Evolutionary conservation across 2,329 filamentous ascomycete genomes (phyloP).

Genomic region (Drechslera avenae): DNA sequence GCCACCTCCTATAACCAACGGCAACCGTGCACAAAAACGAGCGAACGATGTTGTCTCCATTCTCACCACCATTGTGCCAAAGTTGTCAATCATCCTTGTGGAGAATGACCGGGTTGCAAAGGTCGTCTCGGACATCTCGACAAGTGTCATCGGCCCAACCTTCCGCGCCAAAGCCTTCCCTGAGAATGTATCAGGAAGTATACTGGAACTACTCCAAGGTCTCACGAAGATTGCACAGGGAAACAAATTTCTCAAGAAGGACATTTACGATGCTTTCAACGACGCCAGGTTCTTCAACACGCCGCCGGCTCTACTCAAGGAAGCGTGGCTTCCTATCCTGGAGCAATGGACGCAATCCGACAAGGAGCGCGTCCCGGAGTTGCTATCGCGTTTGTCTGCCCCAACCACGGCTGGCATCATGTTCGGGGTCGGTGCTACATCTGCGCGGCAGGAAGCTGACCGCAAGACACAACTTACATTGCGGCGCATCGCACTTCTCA

Average conservation of each 20-base stretch:
- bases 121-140: constrained; percentile 79
- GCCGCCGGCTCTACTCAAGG: constrained; percentile 66
- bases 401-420: constrained; percentile 95
- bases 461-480: constrained; percentile 90
- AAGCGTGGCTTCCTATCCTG: constrained; percentile 81
- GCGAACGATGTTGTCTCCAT: constrained; percentile 74
- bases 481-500: constrained; percentile 76
- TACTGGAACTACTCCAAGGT: constrained; percentile 75
- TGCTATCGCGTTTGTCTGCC: constrained; percentile 76
- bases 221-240: constrained; percentile 77
- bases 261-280: constrained; percentile 89
- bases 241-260: constrained; percentile 91
- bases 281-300: constrained; percentile 84
- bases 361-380: constrained; percentile 84
- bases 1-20: constrained; percentile 29
- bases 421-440: constrained; percentile 96
- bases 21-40: constrained; percentile 51
- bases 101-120: constrained; percentile 82
- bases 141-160: constrained; percentile 79
- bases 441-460: constrained; percentile 92
- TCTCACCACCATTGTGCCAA: constrained; percentile 77
- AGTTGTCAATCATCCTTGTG: constrained; percentile 79
- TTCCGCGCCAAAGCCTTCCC: constrained; percentile 87
- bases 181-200: constrained; percentile 74
- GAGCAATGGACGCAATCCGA: constrained; percentile 84